A percentile compares a stretch with the other conserved stretches of the same genome.
Conservation (phyloP, 441 rosid genomes). For the Euphorbia corollata region DNA sequence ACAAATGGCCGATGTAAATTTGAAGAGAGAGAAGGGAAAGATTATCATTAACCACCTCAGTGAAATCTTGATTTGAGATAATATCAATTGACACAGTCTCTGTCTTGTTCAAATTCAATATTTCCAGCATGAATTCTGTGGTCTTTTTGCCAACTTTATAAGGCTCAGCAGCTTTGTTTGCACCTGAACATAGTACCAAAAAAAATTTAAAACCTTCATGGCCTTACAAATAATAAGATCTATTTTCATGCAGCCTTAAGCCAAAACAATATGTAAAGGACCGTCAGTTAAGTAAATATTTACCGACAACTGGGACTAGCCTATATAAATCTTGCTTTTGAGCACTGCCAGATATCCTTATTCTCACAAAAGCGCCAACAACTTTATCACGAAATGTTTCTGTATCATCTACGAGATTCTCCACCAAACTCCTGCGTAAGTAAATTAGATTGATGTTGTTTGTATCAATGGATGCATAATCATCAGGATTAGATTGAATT, state of each 20-base stretch:
- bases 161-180: slow-evolving; percentile 64
- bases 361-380: slow-evolving; percentile 73
- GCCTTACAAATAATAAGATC: slow-evolving; percentile 10
- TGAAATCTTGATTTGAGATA: slow-evolving; percentile 89
- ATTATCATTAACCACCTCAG: slow-evolving; percentile 51
- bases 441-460: slow-evolving; percentile 76
- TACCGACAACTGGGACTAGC: slow-evolving; percentile 85
- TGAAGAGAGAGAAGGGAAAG: too few relatives aligned
- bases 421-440: slow-evolving; percentile 74
- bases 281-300: slow-evolving; percentile 20
- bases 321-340: slow-evolving; percentile 94
- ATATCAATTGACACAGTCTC: slow-evolving; percentile 73
- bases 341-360: slow-evolving; percentile 70
- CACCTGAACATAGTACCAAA: slow-evolving; percentile 31
- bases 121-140: slow-evolving; percentile 59
- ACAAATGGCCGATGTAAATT: too few relatives aligned
- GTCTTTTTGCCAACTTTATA: slow-evolving; percentile 79
- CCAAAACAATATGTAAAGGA: slow-evolving; percentile 9
- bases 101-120: slow-evolving; percentile 77
- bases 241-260: neutral
- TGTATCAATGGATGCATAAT: slow-evolving; percentile 80
- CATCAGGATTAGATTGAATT: slow-evolving; percentile 71
- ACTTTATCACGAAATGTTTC: slow-evolving; percentile 70
- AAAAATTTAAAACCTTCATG: slow-evolving; percentile 3
- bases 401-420: slow-evolving; percentile 57